Evolutionary conservation across 23 red algal species (phyloP).

Genomic region (Gracilaria domingensis): DNA sequence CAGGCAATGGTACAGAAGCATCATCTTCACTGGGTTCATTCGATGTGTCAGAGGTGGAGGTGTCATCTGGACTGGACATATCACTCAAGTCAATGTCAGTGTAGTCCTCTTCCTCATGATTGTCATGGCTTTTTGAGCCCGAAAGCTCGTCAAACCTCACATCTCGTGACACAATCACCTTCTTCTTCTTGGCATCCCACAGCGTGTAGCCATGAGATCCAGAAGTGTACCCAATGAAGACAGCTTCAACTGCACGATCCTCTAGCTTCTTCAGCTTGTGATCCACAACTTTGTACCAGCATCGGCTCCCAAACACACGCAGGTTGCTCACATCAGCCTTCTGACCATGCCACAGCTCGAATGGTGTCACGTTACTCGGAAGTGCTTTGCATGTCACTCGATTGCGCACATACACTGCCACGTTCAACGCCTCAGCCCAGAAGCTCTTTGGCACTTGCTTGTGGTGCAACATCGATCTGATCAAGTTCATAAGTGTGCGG

Average conservation of each 20-base stretch:
- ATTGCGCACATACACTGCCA: constrained; percentile 40
- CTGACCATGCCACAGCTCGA: constrained; percentile 21
- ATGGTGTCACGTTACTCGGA: constrained; percentile 34
- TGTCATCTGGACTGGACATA: not conserved
- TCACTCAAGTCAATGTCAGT: not conserved
- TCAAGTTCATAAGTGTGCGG: too few relatives aligned
- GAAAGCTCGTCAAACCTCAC: constrained; percentile 18
- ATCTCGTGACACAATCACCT: constrained; percentile 29
- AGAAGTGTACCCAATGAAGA: constrained; percentile 40
- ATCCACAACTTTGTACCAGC: constrained; percentile 36
- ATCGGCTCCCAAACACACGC: constrained; percentile 29
- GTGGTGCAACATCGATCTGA: constrained; percentile 19
- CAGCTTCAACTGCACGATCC: constrained; percentile 9
- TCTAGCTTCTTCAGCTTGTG: constrained; percentile 44
- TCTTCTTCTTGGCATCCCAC: constrained; percentile 10
- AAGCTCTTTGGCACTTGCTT: constrained; percentile 17
- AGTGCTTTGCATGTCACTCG: constrained; percentile 34
- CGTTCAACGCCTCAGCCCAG: constrained; percentile 29
- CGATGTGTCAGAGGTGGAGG: constrained; percentile 14
- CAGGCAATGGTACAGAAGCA: constrained; percentile 13
- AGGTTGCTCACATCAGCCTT: constrained; percentile 17
- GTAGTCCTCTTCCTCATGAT: not conserved
- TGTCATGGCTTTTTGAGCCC: not conserved
- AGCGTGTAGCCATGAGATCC: constrained; percentile 27
- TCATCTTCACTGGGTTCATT: constrained; percentile 4